Evolutionary conservation across 2,329 filamentous ascomycete species (phyloP), one percentile per base, ranked within the genome.

Genomic region (Fusarium tanahbumbuense): DNA sequence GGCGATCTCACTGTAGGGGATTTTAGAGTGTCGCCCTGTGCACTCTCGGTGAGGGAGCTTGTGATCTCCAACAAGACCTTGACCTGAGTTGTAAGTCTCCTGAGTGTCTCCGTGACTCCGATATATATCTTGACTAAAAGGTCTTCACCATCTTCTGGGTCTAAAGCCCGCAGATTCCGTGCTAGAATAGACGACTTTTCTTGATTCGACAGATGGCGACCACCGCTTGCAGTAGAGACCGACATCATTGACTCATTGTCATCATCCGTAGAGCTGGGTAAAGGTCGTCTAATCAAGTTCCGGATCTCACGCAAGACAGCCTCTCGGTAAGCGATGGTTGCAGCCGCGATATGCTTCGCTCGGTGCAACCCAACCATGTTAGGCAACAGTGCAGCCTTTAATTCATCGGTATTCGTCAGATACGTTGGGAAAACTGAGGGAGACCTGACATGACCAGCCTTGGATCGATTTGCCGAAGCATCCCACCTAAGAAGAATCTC

Each of bases 11-110:
- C 61, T 3, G 82, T 81, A 3, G 85, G 85, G 10, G 86, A 87
- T 61, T 81, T 83, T 40, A 85, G 61, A 8, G 81, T 83, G 15
- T 82, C 80, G 3, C 71, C 80, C 69, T 63, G 71, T 60, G 75
- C 75, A 42, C 76, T 75, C 23, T 85, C 82, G 16, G 87, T 84
- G 54, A 92, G 85, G 15, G 89, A 91, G 77, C 94, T 97, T 1
- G 94, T 96, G 22, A 97, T 92, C 79, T 99, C 96, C 12, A 99
- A 85, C n/a, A 99, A 82, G 12, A 98, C 90, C 79, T 99, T 99
- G 58, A 96, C 92, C 78, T 98, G 95, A 1, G 93, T 94, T 20
- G 93, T 93, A 10, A 98, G 83, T 75, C 96, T 88, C 60, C 96
- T 87, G 49, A 99, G 79, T 6, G 93, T 93, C 81, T 99, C 96